Percentiles rank a stretch among this genome's conserved stretches.
phyloP scores from a whole-genome alignment of 345 rosid genomes.

The Gossypium bickii region DNA sequence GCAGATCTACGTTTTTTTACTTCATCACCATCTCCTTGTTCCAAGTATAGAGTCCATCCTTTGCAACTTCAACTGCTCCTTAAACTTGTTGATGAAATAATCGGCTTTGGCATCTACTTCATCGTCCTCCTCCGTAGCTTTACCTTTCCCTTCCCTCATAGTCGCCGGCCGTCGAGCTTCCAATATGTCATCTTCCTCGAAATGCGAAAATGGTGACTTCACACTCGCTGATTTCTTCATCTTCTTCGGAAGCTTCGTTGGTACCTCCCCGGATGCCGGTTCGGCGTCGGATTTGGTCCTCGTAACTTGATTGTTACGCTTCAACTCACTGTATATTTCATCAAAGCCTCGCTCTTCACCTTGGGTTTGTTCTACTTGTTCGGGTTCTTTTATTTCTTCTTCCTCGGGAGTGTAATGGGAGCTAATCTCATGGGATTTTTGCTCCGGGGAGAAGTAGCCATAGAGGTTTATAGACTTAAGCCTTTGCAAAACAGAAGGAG shows the following conservation, averaged over 20 bases:
- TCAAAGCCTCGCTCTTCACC: conserved; percentile 43
- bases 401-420: conserved; percentile 11
- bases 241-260: conserved; percentile 56
- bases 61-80: conserved; percentile 67
- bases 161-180: conserved; percentile 63
- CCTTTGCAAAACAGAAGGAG: conserved; percentile 60
- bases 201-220: conserved; percentile 57
- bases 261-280: conserved; percentile 48
- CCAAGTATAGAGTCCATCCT: conserved; percentile 56
- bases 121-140: conserved; percentile 39
- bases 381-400: conserved; percentile 11
- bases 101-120: conserved; percentile 80
- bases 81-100: conserved; percentile 67
- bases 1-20: conserved; percentile 26
- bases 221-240: conserved; percentile 81
- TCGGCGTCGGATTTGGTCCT: conserved; percentile 57
- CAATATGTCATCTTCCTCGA: conserved; percentile 44
- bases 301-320: conserved; percentile 31
- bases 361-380: conserved; percentile 13
- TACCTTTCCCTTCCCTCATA: conserved; percentile 35
- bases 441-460: conserved; percentile 49
- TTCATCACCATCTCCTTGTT: conserved; percentile 45
- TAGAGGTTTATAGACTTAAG: conserved; percentile 63
- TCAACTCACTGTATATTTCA: conserved; percentile 46
- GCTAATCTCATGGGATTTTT: conserved; percentile 15